Evolutionary conservation across 2,329 filamentous ascomycete genomes (phyloP).

Genomic region (Claviceps fusiformis): DNA sequence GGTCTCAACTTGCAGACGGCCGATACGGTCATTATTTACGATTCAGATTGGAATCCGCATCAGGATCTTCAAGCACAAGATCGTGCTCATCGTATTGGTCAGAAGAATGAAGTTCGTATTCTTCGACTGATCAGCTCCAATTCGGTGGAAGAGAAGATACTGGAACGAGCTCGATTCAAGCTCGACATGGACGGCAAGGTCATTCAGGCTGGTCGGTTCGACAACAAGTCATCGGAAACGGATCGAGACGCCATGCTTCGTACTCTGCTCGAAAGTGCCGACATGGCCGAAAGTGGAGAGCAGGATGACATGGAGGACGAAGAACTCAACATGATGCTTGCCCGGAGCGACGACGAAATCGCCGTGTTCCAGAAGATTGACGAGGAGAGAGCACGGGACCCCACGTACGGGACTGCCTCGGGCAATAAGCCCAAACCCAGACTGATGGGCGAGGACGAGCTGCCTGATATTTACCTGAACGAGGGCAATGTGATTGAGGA

Average conservation of each 20-base stretch:
- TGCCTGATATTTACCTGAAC: conserved; percentile 86
- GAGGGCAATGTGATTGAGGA: conserved; percentile 73
- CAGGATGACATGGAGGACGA: conserved; percentile 98
- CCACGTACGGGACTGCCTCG: conserved; percentile 54
- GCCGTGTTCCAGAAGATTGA: conserved; percentile 71
- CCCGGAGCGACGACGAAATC: conserved; percentile 73
- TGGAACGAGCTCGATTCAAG: conserved; percentile 94
- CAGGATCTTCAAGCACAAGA: conserved; percentile 98
- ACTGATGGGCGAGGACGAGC: conserved; percentile 73
- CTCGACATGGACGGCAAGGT: conserved; percentile 99
- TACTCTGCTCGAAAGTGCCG: conserved; percentile 77
- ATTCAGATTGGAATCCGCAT: conserved; percentile 99
- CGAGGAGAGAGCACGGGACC: conserved; percentile 51
- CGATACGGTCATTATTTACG: conserved; percentile 98
- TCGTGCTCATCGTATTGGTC: conserved; percentile 98
- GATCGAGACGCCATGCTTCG: conserved; percentile 95
- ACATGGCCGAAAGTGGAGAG: conserved; percentile 53
- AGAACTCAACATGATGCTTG: conserved; percentile 88
- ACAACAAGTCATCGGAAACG: conserved; percentile 97
- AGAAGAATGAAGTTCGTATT: conserved; percentile 98
- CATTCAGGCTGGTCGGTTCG: conserved; percentile 97
- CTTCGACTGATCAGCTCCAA: conserved; percentile 90
- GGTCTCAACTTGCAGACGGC: conserved; percentile 95
- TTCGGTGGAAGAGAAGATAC: conserved; percentile 95
- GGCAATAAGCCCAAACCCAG: conserved; percentile 56